Percentiles rank a stretch among this genome's conserved stretches.
phyloP scores from a whole-genome alignment of 176 grass and related monocot species.

The Typha latifolia region DNA sequence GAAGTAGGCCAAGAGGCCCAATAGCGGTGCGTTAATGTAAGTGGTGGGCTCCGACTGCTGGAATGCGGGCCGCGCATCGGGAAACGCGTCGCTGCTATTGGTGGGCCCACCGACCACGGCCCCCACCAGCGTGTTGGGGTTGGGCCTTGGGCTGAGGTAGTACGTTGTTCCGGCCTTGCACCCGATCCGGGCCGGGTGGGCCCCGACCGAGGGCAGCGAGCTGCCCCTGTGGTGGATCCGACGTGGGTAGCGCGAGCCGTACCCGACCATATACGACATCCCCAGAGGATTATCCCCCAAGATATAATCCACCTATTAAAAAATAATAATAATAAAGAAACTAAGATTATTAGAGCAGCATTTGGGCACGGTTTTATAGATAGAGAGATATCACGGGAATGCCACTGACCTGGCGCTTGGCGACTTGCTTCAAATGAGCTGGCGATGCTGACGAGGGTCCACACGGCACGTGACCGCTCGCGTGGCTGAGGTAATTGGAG shows the following conservation, averaged over 20 bases:
- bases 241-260: slow-evolving; percentile 50
- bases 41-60: slow-evolving; percentile 90
- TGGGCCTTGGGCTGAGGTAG: slow-evolving; percentile 42
- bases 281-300: slow-evolving; percentile 81
- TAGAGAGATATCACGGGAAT: neutral
- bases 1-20: slow-evolving; percentile 76
- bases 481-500: slow-evolving; percentile 87
- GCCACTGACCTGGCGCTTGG: slow-evolving; percentile 50
- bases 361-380: neutral
- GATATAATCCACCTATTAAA: slow-evolving; percentile 74
- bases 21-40: slow-evolving; percentile 80
- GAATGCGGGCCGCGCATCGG: slow-evolving; percentile 49
- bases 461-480: slow-evolving; percentile 51
- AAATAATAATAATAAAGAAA: slow-evolving; percentile 8
- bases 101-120: slow-evolving; percentile 72
- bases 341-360: neutral
- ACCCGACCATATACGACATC: slow-evolving; percentile 96
- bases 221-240: slow-evolving; percentile 85
- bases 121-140: slow-evolving; percentile 70
- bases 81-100: slow-evolving; percentile 64
- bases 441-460: slow-evolving; percentile 35
- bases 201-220: slow-evolving; percentile 53
- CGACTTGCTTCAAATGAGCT: slow-evolving; percentile 59
- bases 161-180: slow-evolving; percentile 66
- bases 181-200: slow-evolving; percentile 47